Percentiles rank a stretch among this genome's conserved stretches.
phyloP scores from a whole-genome alignment of 495 filamentous ascomycete genomes.

The Penicillium robsamsonii region DNA sequence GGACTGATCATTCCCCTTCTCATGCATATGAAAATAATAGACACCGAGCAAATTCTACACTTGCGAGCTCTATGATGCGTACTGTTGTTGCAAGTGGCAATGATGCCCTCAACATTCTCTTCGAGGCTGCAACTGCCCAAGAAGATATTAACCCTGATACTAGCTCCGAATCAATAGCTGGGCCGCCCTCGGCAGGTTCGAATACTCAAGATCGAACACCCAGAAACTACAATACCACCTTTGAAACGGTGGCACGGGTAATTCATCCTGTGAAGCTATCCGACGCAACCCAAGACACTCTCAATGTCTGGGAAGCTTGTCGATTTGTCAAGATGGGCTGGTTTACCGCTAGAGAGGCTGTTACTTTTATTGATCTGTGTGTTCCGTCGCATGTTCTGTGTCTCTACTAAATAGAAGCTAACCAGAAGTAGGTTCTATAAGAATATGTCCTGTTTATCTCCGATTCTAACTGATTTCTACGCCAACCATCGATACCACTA shows the following conservation, averaged over 20 bases:
- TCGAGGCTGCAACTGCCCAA: conserved; percentile 49
- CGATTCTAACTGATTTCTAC: conserved; percentile 53
- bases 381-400: conserved; percentile 16
- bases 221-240: conserved; percentile 16
- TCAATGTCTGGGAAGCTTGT: conserved; percentile 50
- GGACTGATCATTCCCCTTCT: conserved; percentile 12
- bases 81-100: conserved; percentile 51
- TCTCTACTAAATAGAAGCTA: conserved; percentile 4
- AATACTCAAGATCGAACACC: conserved; percentile 18
- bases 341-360: conserved; percentile 52
- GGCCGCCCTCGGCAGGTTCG: conserved; percentile 12
- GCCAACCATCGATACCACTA: conserved; percentile 45
- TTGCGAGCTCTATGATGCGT: conserved; percentile 49
- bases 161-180: conserved; percentile 13
- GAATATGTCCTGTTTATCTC: conserved; percentile 52
- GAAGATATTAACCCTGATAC: conserved; percentile 28
- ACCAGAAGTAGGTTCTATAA: conserved; percentile 53
- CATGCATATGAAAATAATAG: conserved; percentile 20
- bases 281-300: conserved; percentile 29
- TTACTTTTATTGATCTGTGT: conserved; percentile 53
- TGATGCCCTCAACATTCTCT: conserved; percentile 54
- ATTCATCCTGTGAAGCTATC: conserved; percentile 34
- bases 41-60: conserved; percentile 32
- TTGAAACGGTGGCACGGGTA: conserved; percentile 22
- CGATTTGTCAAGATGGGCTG: conserved; percentile 54